A percentile compares a stretch with the other conserved stretches of the same genome.
phyloP scores from a whole-genome alignment of 257 asterid species.

The Solanum pimpinellifolium region DNA sequence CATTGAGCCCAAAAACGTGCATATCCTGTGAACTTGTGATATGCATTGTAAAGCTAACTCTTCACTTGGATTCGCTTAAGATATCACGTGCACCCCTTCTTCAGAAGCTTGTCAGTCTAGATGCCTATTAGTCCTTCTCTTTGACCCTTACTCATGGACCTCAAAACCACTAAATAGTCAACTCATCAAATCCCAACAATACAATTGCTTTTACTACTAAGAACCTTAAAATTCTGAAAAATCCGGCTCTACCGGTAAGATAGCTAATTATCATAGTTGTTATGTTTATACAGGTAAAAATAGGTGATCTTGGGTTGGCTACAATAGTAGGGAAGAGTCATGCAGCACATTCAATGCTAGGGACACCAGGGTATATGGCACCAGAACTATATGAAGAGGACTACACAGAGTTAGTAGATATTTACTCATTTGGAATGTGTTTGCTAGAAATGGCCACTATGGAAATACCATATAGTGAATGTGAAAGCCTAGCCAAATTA shows the following conservation, averaged over 20 bases:
- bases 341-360: conserved; percentile 17
- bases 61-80: background rate
- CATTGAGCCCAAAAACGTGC: background rate
- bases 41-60: background rate
- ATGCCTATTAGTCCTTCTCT: background rate
- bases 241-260: background rate
- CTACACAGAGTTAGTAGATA: conserved; percentile 19
- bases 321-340: conserved; percentile 20
- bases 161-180: background rate
- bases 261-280: background rate
- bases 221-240: background rate
- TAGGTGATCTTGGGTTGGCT: conserved; percentile 24
- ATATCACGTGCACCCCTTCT: background rate
- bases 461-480: conserved; percentile 21
- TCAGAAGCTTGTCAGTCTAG: background rate
- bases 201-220: background rate
- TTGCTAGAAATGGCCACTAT: conserved; percentile 20
- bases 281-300: conserved; percentile 7
- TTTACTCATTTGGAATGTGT: conserved; percentile 21
- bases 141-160: background rate
- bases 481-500: conserved; percentile 15
- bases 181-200: background rate
- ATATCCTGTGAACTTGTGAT: background rate
- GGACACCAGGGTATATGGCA: conserved; percentile 25
- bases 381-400: conserved; percentile 22